Percentiles rank a stretch among this genome's conserved stretches.
phyloP scores from a whole-genome alignment of 768 basidiomycete species.

The Mycena alexandri region DNA sequence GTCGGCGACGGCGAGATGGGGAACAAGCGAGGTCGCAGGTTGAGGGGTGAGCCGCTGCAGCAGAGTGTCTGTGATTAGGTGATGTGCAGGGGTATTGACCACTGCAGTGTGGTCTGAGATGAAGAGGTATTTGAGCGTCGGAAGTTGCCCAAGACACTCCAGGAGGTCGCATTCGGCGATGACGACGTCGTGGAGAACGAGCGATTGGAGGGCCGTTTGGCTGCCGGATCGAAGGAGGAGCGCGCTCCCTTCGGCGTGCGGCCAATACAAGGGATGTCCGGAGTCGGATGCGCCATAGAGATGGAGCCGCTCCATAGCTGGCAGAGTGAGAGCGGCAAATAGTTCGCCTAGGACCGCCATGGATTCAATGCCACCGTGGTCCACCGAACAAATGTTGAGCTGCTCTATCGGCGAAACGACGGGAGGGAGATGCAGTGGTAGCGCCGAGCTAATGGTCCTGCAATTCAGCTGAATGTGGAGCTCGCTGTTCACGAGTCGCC shows the following conservation, averaged over 20 bases:
- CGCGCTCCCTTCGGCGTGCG: neutral
- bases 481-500: neutral
- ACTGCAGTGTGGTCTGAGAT: neutral
- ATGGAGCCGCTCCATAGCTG: neutral
- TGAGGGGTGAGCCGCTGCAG: neutral
- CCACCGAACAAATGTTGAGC: neutral
- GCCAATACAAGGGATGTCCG: neutral
- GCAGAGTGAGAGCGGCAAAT: constrained; percentile 12
- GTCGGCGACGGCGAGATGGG: neutral
- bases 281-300: neutral
- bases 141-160: neutral
- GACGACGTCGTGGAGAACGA: neutral
- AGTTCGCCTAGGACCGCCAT: neutral
- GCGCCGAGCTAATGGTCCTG: neutral
- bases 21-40: neutral
- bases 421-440: neutral
- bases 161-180: constrained; percentile 7
- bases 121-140: constrained; percentile 3
- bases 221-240: neutral
- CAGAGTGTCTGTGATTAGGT: constrained; percentile 18
- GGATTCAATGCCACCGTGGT: neutral
- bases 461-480: neutral
- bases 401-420: constrained; percentile 6
- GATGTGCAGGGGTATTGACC: neutral
- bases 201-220: neutral